Conservation (phyloP, 2,329 filamentous ascomycete genomes). For the Aspergillus thermomutatus region DNA sequence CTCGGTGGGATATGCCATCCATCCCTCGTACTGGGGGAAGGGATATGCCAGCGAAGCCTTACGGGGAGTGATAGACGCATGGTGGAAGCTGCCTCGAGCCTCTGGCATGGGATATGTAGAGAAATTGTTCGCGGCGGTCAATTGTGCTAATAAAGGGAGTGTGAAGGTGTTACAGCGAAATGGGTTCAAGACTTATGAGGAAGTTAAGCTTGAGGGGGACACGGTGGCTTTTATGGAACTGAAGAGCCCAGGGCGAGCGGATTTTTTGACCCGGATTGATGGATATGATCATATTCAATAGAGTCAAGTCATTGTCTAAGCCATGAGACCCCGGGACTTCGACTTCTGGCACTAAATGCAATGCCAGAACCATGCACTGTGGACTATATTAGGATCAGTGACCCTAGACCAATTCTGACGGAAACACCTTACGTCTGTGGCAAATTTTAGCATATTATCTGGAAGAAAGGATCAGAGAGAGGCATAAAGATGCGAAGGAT, state of each 20-base stretch:
- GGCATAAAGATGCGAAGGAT: neutral
- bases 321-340: no score
- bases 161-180: slow-evolving; percentile 17
- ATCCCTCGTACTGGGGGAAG: slow-evolving; percentile 23
- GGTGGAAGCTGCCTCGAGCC: slow-evolving; percentile 18
- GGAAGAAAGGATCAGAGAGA: no score
- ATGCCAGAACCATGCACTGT: neutral
- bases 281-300: no score
- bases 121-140: slow-evolving; percentile 17
- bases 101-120: neutral
- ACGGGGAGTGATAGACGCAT: slow-evolving; percentile 17
- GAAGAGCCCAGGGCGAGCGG: neutral
- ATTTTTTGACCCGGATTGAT: neutral
- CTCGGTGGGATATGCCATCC: slow-evolving; percentile 22
- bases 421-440: neutral
- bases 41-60: slow-evolving; percentile 24
- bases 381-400: neutral
- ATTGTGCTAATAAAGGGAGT: slow-evolving; percentile 18
- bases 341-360: neutral
- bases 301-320: no score
- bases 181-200: slow-evolving; percentile 13
- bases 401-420: neutral
- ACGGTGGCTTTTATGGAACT: slow-evolving; percentile 13
- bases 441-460: neutral
- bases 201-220: slow-evolving; percentile 15